These are phyloP conservation scores for Rhynchospora breviuscula DNA, from an alignment of 176 grass and related monocot species.

Conservation along the genomic window DNA sequence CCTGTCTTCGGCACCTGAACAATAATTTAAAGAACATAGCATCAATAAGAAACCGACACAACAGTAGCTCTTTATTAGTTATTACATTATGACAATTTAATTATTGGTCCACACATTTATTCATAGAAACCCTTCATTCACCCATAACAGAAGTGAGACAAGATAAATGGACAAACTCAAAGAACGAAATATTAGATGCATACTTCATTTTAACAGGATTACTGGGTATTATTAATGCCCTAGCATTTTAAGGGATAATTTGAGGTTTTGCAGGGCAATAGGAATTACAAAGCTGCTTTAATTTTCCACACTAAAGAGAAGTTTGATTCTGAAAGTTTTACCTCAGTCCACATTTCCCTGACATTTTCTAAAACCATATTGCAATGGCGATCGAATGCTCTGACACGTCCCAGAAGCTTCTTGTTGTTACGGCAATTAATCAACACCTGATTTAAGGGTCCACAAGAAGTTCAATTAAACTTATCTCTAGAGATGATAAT, in stretches of 20 bases:
- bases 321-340: constrained; percentile 12
- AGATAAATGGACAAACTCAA: not conserved
- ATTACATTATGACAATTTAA: not conserved
- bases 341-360: constrained; percentile 97
- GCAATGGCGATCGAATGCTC: constrained; percentile 91
- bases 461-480: not conserved
- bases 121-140: not conserved
- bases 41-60: not conserved
- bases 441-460: constrained; percentile 48
- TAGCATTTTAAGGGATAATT: not conserved
- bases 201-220: not conserved
- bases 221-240: not conserved
- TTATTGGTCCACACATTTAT: not conserved
- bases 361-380: constrained; percentile 99
- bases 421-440: constrained; percentile 98
- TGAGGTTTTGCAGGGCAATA: not conserved
- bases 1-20: constrained; percentile 77
- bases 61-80: not conserved
- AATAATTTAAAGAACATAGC: constrained; percentile 1
- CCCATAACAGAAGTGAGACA: not conserved
- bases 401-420: constrained; percentile 81
- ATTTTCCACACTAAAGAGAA: not conserved
- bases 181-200: not conserved
- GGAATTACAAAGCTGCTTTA: not conserved
- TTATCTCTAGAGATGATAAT: not conserved